These are phyloP conservation scores for Microthlaspi erraticum DNA, from an alignment of 345 rosid species.

Conservation along the genomic window DNA sequence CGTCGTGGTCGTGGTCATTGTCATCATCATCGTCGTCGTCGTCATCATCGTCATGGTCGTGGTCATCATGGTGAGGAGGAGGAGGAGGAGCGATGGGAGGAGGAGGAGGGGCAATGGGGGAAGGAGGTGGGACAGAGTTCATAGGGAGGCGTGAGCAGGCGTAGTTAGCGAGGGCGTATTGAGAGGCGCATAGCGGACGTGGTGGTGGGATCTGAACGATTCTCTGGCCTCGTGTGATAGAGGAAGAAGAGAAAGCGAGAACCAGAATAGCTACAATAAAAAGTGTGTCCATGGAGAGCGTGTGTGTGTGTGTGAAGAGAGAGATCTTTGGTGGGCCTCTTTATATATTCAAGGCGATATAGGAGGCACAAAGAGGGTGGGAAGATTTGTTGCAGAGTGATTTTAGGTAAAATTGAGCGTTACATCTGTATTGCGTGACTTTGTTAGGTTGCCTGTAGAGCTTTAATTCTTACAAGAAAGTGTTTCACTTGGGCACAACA, in stretches of 20 bases:
- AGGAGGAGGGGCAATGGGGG: conserved; percentile 40
- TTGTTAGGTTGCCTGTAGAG: conserved; percentile 43
- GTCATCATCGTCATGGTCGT: conserved; percentile 16
- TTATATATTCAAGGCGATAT: conserved; percentile 27
- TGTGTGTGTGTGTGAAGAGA: conserved; percentile 2
- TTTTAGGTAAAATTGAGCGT: conserved; percentile 29
- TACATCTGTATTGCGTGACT: conserved; percentile 37
- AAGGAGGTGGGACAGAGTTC: conserved; percentile 37
- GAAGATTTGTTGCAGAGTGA: conserved; percentile 33
- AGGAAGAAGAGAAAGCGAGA: conserved; percentile 21
- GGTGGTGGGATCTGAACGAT: conserved; percentile 43
- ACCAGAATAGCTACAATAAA: conserved; percentile 26
- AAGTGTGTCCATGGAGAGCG: conserved; percentile 29
- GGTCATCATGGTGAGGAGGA: conserved; percentile 31
- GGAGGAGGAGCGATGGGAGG: conserved; percentile 31
- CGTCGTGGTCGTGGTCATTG: not conserved
- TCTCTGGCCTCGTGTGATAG: conserved; percentile 37
- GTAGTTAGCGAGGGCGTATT: conserved; percentile 64
- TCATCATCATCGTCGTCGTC: not conserved
- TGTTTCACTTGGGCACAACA: conserved; percentile 32
- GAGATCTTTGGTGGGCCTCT: conserved; percentile 26
- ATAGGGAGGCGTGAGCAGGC: conserved; percentile 62
- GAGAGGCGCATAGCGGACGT: conserved; percentile 71
- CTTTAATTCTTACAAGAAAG: conserved; percentile 33
- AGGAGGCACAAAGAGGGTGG: conserved; percentile 34